Base-by-base conservation (phyloP, 208 protist species). In the Trypanosomatidae sp. region DNA sequence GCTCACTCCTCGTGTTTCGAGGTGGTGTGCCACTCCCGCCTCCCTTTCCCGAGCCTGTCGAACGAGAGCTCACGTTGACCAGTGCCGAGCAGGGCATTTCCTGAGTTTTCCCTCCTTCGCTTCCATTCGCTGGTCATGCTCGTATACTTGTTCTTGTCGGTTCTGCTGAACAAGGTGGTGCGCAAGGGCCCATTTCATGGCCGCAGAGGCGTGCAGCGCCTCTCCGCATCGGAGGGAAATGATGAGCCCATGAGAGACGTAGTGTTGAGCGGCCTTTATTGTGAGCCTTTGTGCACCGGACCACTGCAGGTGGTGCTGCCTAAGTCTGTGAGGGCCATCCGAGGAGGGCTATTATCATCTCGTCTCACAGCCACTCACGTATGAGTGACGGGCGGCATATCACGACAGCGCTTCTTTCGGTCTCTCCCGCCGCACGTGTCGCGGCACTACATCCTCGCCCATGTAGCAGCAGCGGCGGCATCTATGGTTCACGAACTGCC, bases 381-480 rank as follows among this genome's bases (percentile, higher is more conserved):
- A 15, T n/a, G 50, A 53, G 44, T 9, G n/a, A 68, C 33, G 39
- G 36, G 2, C 15, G 15, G 30, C 4, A 13, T 46, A 50, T 36
- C 50, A 15, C 60, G 15, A 52, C 44, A 12, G 50, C 44, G 22
- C 13, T 43, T 19, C 49, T 43, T 36, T 43, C 28, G 5, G 22
- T n/a, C 66, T 8, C 69, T 39, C 4, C 28, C n/a, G 43, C 69
- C 41, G 41, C 56, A 36, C 58, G 53, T 71, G 52, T 62, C 53
- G 5, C 12, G 30, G 30, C 9, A 39, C 19, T 62, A 41, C n/a
- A 55, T 39, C 33, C n/a, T 36, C 15, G 13, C 67, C 49, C 2
- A 41, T 71, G 67, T 41, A 33, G 9, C 53, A 62, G 52, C 67
- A 50, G 39, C 53, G 67, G 8, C 52, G 17, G 7, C 53, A 62